Conservation (phyloP, 352 stramenopile species). For the Globisporangium iwayamae region DNA sequence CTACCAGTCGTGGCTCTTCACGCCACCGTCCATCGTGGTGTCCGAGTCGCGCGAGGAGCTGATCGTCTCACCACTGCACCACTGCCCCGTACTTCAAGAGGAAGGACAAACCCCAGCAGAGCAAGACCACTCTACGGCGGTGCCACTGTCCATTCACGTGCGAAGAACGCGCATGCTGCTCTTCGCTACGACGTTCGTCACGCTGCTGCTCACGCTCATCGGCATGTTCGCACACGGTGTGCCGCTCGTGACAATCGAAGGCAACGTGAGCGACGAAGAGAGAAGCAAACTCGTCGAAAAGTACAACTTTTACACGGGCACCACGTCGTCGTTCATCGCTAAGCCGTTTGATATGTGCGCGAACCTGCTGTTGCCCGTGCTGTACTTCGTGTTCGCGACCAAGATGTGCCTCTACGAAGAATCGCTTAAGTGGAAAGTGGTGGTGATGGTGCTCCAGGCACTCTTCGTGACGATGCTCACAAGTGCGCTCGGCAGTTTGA, state of each 20-base stretch:
- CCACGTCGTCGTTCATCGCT: constrained; percentile 24
- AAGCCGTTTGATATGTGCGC: constrained; percentile 41
- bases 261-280: constrained; percentile 12
- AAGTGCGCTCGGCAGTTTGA: constrained; percentile 43
- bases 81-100: constrained; percentile 26
- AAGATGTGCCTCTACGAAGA: constrained; percentile 39
- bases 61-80: constrained; percentile 24
- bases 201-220: constrained; percentile 23
- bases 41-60: background rate
- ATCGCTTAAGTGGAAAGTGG: constrained; percentile 28
- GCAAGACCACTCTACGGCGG: constrained; percentile 7
- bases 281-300: constrained; percentile 22
- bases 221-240: constrained; percentile 27
- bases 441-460: constrained; percentile 25
- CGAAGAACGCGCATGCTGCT: constrained; percentile 21
- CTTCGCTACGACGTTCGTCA: constrained; percentile 21
- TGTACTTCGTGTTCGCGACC: constrained; percentile 37
- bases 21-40: constrained; percentile 3
- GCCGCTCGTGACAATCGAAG: constrained; percentile 21
- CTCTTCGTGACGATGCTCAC: constrained; percentile 32
- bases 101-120: background rate
- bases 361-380: constrained; percentile 35
- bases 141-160: constrained; percentile 27
- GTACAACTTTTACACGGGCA: constrained; percentile 58
- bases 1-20: constrained; percentile 13